phyloP scores from a whole-genome alignment of 345 rosid species.

The Salix viminalis region DNA sequence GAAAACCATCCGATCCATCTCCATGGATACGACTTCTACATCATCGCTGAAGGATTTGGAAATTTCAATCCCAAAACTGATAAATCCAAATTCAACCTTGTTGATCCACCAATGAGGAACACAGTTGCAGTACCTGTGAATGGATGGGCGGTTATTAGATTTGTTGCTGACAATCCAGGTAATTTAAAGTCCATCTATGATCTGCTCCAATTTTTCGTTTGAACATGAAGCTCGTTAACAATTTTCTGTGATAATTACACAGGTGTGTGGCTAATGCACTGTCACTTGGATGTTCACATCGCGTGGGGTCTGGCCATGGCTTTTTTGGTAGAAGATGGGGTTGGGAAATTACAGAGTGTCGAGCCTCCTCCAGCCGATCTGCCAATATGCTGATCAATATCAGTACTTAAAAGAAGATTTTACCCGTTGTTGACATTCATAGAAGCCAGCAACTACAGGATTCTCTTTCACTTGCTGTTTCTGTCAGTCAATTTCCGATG shows the following conservation, averaged over 20 bases:
- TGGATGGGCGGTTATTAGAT: conserved; percentile 94
- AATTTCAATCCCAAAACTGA: conserved; percentile 71
- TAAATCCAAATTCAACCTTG: conserved; percentile 66
- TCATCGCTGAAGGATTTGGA: conserved; percentile 80
- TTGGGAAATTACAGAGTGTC: conserved; percentile 50
- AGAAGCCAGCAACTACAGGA: neutral
- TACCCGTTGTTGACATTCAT: neutral
- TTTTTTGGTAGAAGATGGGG: conserved; percentile 75
- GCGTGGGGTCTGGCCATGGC: conserved; percentile 85
- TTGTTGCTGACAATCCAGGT: conserved; percentile 97
- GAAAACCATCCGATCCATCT: conserved; percentile 94
- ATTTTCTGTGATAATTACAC: neutral
- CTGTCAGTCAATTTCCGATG: neutral
- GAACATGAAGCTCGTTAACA: neutral
- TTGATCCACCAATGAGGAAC: conserved; percentile 88
- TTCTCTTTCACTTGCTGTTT: neutral
- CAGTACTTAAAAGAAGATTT: neutral
- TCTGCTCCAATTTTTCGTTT: neutral
- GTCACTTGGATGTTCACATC: conserved; percentile 92
- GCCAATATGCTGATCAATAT: conserved; percentile 51
- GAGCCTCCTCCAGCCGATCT: conserved; percentile 67
- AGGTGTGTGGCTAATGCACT: conserved; percentile 95
- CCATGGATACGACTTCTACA: conserved; percentile 92
- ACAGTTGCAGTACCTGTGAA: conserved; percentile 68
- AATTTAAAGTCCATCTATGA: neutral